A percentile compares a stretch with the other conserved stretches of the same genome.
Evolutionary conservation across 2,329 filamentous ascomycete genomes (phyloP).

Genomic region (Aspergillus proliferans): DNA sequence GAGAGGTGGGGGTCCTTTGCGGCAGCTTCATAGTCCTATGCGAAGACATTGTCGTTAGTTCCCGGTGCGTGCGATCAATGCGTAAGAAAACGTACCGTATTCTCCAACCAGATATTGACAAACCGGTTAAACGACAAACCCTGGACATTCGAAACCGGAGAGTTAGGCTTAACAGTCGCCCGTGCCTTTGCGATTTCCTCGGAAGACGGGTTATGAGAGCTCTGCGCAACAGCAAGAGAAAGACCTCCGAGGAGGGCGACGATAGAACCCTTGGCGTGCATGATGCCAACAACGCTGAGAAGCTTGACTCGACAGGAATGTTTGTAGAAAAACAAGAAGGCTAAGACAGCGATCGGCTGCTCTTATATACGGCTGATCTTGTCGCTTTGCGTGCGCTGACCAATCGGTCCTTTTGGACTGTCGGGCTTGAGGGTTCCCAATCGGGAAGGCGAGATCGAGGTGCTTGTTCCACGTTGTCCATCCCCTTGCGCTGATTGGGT

Average conservation of each 20-base stretch:
- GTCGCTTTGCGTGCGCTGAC: background rate
- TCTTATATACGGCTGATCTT: background rate
- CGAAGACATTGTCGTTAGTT: background rate
- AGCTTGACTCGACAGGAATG: background rate
- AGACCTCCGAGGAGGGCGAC: slow-evolving; percentile 17
- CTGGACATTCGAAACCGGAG: slow-evolving; percentile 58
- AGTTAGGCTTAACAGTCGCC: slow-evolving; percentile 55
- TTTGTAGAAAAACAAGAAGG: background rate
- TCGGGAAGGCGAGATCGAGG: background rate
- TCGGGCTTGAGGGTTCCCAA: background rate
- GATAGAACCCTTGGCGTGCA: slow-evolving; percentile 15
- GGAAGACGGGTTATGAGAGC: slow-evolving; percentile 17
- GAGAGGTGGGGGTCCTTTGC: slow-evolving; percentile 47
- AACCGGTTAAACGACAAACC: slow-evolving; percentile 69
- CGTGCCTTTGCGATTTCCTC: slow-evolving; percentile 23
- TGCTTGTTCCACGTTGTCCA: background rate
- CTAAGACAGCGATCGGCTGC: background rate
- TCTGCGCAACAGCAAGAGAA: slow-evolving; percentile 15
- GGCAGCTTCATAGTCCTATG: slow-evolving; percentile 55
- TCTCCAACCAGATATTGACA: slow-evolving; percentile 71
- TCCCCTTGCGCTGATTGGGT: background rate
- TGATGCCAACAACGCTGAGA: slow-evolving; percentile 3
- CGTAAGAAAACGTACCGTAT: slow-evolving; percentile 47
- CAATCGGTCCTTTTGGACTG: background rate
- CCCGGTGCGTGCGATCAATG: background rate